Conservation (phyloP, 2,329 filamentous ascomycete genomes). For the Cercospora beticola region DNA sequence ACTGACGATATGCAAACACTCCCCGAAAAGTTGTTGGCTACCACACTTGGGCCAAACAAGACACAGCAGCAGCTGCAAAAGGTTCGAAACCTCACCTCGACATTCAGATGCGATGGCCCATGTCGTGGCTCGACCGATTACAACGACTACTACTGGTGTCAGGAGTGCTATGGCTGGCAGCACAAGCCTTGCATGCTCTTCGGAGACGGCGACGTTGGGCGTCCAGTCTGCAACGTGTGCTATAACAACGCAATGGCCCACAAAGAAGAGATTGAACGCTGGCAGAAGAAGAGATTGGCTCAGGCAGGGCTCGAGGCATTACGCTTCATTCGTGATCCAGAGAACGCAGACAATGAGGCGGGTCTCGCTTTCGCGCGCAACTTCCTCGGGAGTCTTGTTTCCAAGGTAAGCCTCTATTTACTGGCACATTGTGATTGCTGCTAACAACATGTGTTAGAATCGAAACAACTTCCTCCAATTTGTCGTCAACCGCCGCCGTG, state of each 20-base stretch:
- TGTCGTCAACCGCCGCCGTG: slow-evolving; percentile 11
- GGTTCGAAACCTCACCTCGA: slow-evolving; percentile 23
- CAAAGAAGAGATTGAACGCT: slow-evolving; percentile 50
- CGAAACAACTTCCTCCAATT: slow-evolving; percentile 15
- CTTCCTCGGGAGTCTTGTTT: slow-evolving; percentile 18
- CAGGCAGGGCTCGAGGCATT: slow-evolving; percentile 21
- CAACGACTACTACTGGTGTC: slow-evolving; percentile 23
- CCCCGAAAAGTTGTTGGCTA: slow-evolving; percentile 1
- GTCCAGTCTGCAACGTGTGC: slow-evolving; percentile 28
- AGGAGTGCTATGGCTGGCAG: slow-evolving; percentile 27
- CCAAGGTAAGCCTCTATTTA: slow-evolving; percentile 13
- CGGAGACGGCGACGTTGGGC: slow-evolving; percentile 18
- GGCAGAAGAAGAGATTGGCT: slow-evolving; percentile 38
- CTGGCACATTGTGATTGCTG: not conserved
- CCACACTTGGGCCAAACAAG: slow-evolving; percentile 8
- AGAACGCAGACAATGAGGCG: slow-evolving; percentile 12
- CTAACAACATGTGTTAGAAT: slow-evolving; percentile 17
- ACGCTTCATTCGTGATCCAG: slow-evolving; percentile 17
- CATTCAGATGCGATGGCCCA: slow-evolving; percentile 26
- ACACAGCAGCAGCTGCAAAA: slow-evolving; percentile 10
- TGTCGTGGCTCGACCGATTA: slow-evolving; percentile 19
- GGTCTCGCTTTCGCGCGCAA: slow-evolving; percentile 11
- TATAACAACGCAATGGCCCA: slow-evolving; percentile 22
- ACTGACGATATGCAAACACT: not conserved
- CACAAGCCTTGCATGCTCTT: slow-evolving; percentile 28